phyloP scores from a whole-genome alignment of 176 grass and related monocot species.

The Zea luxurians region DNA sequence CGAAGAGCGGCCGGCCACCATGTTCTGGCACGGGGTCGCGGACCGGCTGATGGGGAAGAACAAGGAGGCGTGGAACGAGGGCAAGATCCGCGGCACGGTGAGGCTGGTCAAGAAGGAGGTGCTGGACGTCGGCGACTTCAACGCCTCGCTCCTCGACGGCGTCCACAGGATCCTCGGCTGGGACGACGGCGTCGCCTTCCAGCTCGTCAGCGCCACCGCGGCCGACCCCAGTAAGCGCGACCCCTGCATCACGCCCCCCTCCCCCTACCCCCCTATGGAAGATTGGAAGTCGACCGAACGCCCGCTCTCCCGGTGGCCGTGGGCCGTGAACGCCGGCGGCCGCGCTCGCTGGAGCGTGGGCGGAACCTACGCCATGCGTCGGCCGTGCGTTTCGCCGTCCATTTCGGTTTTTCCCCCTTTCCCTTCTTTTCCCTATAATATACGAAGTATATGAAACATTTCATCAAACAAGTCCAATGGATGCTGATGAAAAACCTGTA shows the following conservation, averaged over 20 bases:
- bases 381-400: not conserved
- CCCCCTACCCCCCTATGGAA: no score
- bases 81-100: constrained; percentile 57
- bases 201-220: constrained; percentile 75
- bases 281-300: not conserved
- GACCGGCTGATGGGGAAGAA: constrained; percentile 62
- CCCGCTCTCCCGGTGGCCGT: not conserved
- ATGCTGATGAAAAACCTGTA: not conserved
- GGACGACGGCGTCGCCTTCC: constrained; percentile 49
- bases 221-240: constrained; percentile 45
- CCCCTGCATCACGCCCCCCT: accelerated
- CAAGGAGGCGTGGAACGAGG: constrained; percentile 48
- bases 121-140: constrained; percentile 56
- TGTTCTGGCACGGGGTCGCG: constrained; percentile 45
- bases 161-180: constrained; percentile 51
- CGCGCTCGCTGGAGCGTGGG: not conserved
- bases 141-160: constrained; percentile 62
- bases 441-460: not conserved
- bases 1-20: not conserved
- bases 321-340: not conserved
- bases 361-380: not conserved
- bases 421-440: not conserved
- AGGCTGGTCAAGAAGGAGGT: constrained; percentile 60
- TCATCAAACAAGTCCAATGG: not conserved
- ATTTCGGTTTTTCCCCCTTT: not conserved